Evolutionary conservation across 2,329 filamentous ascomycete genomes (phyloP).

Genomic region (Cadophora sp.): DNA sequence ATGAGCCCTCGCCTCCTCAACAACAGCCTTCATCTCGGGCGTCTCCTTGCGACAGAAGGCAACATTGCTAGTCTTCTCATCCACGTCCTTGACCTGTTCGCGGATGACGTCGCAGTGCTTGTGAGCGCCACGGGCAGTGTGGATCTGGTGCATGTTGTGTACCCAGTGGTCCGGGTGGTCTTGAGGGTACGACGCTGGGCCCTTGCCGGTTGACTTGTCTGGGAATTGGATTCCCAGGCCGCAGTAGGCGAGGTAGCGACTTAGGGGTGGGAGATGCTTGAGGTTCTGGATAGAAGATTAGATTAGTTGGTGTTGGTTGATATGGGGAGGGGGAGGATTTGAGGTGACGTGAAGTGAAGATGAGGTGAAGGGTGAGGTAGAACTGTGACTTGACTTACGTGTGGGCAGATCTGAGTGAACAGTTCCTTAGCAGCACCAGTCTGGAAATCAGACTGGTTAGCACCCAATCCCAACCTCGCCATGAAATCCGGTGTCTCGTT

Average conservation of each 20-base stretch:
- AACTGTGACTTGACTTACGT: neutral
- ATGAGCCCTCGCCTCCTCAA: neutral
- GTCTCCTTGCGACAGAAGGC: neutral
- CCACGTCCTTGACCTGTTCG: slow-evolving; percentile 2
- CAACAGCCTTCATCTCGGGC: neutral
- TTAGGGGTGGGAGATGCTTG: neutral
- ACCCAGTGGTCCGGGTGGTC: slow-evolving; percentile 9
- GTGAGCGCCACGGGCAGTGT: neutral
- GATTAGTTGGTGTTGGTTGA: neutral
- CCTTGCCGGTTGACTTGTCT: slow-evolving; percentile 1
- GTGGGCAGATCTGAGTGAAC: slow-evolving; percentile 10
- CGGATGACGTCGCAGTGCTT: slow-evolving; percentile 2
- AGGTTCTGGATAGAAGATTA: neutral
- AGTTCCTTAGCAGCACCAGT: slow-evolving; percentile 8
- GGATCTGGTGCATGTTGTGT: slow-evolving; percentile 15
- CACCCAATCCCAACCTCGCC: slow-evolving; percentile 2
- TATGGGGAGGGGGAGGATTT: neutral
- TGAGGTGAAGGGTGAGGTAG: neutral
- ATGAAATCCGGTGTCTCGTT: slow-evolving; percentile 20
- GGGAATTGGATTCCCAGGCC: slow-evolving; percentile 13
- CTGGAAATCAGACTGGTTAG: slow-evolving; percentile 7
- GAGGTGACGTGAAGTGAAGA: neutral
- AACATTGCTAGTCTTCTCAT: slow-evolving; percentile 5
- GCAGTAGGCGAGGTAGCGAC: slow-evolving; percentile 15
- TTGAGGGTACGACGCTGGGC: neutral